Conservation (phyloP, 768 basidiomycete species). For the Sutorius australiensis region DNA sequence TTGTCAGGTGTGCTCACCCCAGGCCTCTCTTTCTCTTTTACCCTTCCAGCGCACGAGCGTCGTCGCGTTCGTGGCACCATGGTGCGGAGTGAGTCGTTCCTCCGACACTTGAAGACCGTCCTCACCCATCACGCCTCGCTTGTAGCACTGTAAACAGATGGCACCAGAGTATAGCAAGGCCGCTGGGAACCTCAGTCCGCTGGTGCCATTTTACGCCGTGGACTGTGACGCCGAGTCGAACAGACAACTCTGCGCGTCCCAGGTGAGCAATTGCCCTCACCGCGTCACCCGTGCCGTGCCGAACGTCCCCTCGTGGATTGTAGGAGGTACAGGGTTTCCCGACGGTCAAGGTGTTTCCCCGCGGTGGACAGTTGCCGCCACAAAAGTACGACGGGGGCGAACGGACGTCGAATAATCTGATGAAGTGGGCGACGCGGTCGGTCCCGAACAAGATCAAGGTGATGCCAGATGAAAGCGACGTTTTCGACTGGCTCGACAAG, state of each 20-base stretch:
- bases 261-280: constrained; percentile 37
- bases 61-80: constrained; percentile 92
- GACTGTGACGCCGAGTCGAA: constrained; percentile 86
- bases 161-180: constrained; percentile 84
- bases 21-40: not conserved
- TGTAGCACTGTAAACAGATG: constrained; percentile 77
- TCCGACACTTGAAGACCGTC: not conserved
- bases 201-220: constrained; percentile 88
- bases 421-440: constrained; percentile 69
- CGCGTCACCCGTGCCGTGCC: too few species aligned
- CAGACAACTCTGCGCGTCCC: constrained; percentile 76
- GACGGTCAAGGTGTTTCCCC: constrained; percentile 88
- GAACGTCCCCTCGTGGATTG: not conserved
- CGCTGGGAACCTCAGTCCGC: constrained; percentile 70
- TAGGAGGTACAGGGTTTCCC: constrained; percentile 88
- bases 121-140: not conserved
- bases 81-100: constrained; percentile 71
- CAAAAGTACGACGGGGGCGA: constrained; percentile 65
- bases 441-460: constrained; percentile 70
- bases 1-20: not conserved
- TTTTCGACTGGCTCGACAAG: constrained; percentile 64
- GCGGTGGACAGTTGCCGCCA: constrained; percentile 59
- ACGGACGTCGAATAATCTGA: constrained; percentile 67
- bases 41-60: constrained; percentile 59
- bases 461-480: constrained; percentile 52